phyloP scores from a whole-genome alignment of 495 filamentous ascomycete genomes.

The Trichoderma parareesei region DNA sequence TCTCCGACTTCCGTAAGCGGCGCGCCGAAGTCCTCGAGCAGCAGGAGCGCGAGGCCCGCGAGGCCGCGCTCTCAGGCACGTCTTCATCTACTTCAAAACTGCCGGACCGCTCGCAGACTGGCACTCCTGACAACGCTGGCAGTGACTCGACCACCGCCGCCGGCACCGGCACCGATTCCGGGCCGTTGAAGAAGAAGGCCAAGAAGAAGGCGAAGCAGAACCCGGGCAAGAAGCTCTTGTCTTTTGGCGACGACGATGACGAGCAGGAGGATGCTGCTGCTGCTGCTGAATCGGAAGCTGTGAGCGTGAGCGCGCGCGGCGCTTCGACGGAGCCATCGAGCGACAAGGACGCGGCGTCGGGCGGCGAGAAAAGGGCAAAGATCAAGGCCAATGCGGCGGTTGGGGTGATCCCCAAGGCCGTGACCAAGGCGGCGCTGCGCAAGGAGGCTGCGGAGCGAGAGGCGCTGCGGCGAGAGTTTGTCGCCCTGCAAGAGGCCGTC shows the following conservation, averaged over 20 bases:
- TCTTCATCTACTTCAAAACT: constrained; percentile 17
- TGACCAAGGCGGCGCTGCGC: constrained; percentile 78
- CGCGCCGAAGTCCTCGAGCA: constrained; percentile 90
- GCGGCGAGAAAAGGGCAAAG: constrained; percentile 37
- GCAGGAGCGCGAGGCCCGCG: constrained; percentile 74
- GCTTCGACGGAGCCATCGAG: constrained; percentile 48
- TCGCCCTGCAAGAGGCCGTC: constrained; percentile 73
- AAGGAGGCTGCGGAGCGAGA: constrained; percentile 79
- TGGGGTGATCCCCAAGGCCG: constrained; percentile 61
- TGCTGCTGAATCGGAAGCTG: constrained; percentile 16
- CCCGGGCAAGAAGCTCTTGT: constrained; percentile 25
- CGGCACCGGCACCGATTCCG: constrained; percentile 23
- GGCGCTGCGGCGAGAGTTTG: constrained; percentile 73
- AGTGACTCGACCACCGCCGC: constrained; percentile 34
- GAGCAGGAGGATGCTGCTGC: constrained; percentile 7
- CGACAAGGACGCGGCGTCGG: constrained; percentile 62
- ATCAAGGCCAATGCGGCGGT: constrained; percentile 61
- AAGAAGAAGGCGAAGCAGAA: constrained; percentile 29
- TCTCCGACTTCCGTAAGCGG: constrained; percentile 93
- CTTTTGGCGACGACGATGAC: constrained; percentile 35
- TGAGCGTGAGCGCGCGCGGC: constrained; percentile 26
- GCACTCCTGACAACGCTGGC: constrained; percentile 30
- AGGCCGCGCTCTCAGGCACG: constrained; percentile 44
- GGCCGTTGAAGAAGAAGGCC: constrained; percentile 27
- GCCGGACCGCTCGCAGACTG: constrained; percentile 29